A percentile compares a stretch with the other conserved stretches of the same genome.
These are phyloP conservation scores for Acanthamoeba castellanii DNA, from an alignment of 208 protist species.

Conservation along the genomic window DNA sequence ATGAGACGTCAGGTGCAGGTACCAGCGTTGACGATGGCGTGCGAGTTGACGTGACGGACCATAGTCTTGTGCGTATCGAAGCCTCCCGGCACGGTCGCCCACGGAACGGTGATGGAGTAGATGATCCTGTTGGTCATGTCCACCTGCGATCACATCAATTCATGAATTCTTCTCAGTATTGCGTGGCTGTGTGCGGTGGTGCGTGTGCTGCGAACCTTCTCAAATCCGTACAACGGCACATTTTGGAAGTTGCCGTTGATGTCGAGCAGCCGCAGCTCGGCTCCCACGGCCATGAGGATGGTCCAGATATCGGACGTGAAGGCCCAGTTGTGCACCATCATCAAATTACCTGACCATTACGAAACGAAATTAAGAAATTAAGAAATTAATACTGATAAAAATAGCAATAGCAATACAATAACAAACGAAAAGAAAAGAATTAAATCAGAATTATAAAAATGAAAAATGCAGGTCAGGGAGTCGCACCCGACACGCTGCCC, in stretches of 20 bases:
- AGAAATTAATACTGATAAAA: too few relatives aligned
- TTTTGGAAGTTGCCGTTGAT: not conserved
- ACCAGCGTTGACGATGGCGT: conserved; percentile 60
- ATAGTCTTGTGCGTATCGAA: conserved; percentile 38
- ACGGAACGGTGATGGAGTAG: conserved; percentile 22
- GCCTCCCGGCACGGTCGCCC: not conserved
- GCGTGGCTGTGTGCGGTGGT: too few relatives aligned
- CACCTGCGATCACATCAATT: too few relatives aligned
- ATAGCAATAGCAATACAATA: not conserved
- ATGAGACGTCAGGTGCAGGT: not conserved
- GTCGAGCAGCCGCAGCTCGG: not conserved
- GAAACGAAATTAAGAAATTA: not conserved
- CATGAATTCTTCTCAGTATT: too few relatives aligned
- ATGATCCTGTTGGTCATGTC: conserved; percentile 50
- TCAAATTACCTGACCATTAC: not conserved
- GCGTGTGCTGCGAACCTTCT: not conserved
- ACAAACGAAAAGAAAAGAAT: not conserved
- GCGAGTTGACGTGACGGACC: conserved; percentile 52
- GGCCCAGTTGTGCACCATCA: conserved; percentile 17
- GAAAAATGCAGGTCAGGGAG: not conserved
- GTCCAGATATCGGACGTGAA: conserved; percentile 28
- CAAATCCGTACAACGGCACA: not conserved
- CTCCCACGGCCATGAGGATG: not conserved
- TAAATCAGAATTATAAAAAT: not conserved
- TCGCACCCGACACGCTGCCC: not conserved